Evolutionary conservation across 1,284 basidiomycete genomes (phyloP).

Genomic region (Microbotryum scabiosae): DNA sequence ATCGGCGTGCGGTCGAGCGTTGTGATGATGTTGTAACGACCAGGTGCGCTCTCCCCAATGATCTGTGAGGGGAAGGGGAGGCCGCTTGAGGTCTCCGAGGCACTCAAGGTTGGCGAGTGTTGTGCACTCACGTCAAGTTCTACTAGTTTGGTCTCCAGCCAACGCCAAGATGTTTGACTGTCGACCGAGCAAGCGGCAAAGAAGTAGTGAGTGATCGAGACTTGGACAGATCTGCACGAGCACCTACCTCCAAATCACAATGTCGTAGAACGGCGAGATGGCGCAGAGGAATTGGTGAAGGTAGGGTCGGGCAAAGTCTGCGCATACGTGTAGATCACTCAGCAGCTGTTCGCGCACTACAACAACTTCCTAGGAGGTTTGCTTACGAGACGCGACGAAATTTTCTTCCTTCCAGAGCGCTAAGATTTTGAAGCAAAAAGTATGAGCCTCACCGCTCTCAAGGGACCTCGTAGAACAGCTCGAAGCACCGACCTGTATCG

Average conservation of each 20-base stretch:
- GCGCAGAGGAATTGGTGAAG: conserved; percentile 74
- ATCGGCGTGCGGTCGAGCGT: conserved; percentile 71
- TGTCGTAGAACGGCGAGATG: conserved; percentile 72
- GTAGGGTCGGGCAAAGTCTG: conserved; percentile 69
- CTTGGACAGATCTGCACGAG: background rate
- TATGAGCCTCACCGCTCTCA: conserved; percentile 41
- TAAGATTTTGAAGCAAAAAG: background rate
- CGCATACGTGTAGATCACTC: conserved; percentile 65
- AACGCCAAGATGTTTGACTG: conserved; percentile 73
- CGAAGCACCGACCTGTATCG: conserved; percentile 26
- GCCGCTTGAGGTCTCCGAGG: background rate
- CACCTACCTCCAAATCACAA: conserved; percentile 63
- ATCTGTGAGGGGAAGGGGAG: conserved; percentile 44
- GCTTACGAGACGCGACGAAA: conserved; percentile 3
- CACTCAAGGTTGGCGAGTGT: background rate
- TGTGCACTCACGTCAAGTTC: conserved; percentile 51
- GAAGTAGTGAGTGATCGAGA: too few species aligned
- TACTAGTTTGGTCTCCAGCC: conserved; percentile 81
- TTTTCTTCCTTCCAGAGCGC: conserved; percentile 21
- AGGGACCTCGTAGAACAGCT: background rate
- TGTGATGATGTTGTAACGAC: conserved; percentile 25
- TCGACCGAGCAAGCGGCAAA: conserved; percentile 30
- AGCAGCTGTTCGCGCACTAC: conserved; percentile 60
- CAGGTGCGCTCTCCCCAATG: background rate
- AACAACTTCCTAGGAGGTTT: conserved; percentile 5